Evolutionary conservation across 805 yeast species (phyloP).

Genomic region (Cephaloascus albidus): DNA sequence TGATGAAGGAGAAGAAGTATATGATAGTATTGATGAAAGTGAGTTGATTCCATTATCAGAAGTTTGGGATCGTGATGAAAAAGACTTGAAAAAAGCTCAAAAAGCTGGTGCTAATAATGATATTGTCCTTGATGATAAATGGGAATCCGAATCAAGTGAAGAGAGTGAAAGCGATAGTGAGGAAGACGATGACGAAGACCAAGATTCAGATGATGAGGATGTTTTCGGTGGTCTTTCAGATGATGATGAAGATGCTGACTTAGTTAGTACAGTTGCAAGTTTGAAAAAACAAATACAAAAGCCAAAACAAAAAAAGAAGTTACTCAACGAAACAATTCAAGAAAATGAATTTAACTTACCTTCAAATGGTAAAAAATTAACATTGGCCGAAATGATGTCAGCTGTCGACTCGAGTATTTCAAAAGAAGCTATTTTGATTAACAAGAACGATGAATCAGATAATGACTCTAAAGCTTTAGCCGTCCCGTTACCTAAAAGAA

Average conservation of each 20-base stretch:
- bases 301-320: constrained; percentile 27
- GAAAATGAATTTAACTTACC: constrained; percentile 72
- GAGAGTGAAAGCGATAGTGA: constrained; percentile 6
- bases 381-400: constrained; percentile 68
- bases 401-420: constrained; percentile 44
- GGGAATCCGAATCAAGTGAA: constrained; percentile 6
- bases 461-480: constrained; percentile 40
- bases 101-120: constrained; percentile 6
- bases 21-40: constrained; percentile 66
- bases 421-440: constrained; percentile 38
- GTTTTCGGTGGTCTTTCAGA: constrained; percentile 18
- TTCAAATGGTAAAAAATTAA: constrained; percentile 45
- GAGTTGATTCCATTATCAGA: constrained; percentile 74
- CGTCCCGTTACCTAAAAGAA: constrained; percentile 78
- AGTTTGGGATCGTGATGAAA: constrained; percentile 80
- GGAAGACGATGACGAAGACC: constrained; percentile 14
- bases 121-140: constrained; percentile 9
- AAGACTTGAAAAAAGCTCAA: constrained; percentile 21
- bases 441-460: constrained; percentile 21
- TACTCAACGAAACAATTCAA: constrained; percentile 43
- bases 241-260: constrained; percentile 44
- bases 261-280: constrained; percentile 35
- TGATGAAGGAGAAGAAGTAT: constrained; percentile 50
- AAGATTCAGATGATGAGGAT: constrained; percentile 18
- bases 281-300: constrained; percentile 25